Evolutionary conservation across 2,329 filamentous ascomycete genomes (phyloP).

Genomic region (Penicillium olsonii): DNA sequence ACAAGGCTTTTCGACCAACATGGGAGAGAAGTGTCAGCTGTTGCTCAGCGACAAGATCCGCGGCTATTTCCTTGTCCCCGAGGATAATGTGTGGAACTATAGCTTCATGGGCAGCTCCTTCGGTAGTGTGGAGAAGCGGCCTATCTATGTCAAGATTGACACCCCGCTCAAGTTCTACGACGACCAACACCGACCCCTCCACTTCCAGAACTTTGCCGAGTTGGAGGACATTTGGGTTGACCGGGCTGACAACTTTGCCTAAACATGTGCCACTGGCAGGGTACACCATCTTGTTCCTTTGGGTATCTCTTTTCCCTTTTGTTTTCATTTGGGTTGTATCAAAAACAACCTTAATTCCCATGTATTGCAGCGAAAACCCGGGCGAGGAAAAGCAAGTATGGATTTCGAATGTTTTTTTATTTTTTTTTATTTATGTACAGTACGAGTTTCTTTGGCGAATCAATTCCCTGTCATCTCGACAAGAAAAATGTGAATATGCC

Average conservation of each 20-base stretch:
- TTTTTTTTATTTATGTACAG: conserved; percentile 3
- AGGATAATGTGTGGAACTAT: conserved; percentile 92
- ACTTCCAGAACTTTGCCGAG: conserved; percentile 97
- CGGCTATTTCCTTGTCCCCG: conserved; percentile 94
- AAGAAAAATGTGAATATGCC: background rate
- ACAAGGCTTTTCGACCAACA: conserved; percentile 84
- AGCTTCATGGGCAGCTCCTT: conserved; percentile 95
- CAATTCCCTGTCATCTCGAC: conserved; percentile 2
- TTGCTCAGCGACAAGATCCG: conserved; percentile 89
- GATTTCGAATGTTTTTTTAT: background rate
- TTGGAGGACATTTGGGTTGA: conserved; percentile 97
- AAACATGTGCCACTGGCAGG: conserved; percentile 34
- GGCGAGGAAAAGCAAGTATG: conserved; percentile 7
- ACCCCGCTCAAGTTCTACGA: conserved; percentile 89
- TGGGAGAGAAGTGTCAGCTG: conserved; percentile 95
- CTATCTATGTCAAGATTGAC: conserved; percentile 89
- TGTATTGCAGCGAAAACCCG: conserved; percentile 19
- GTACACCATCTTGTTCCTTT: conserved; percentile 18
- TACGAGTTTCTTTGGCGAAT: conserved; percentile 9
- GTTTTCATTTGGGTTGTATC: conserved; percentile 20
- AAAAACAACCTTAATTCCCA: conserved; percentile 26
- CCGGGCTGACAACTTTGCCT: conserved; percentile 89
- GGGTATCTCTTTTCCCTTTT: conserved; percentile 14
- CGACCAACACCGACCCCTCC: conserved; percentile 84
- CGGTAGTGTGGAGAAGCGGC: conserved; percentile 83